Evolutionary conservation across 108 stramenopile genomes (phyloP).

Genomic region (Discostella stelligeroides): DNA sequence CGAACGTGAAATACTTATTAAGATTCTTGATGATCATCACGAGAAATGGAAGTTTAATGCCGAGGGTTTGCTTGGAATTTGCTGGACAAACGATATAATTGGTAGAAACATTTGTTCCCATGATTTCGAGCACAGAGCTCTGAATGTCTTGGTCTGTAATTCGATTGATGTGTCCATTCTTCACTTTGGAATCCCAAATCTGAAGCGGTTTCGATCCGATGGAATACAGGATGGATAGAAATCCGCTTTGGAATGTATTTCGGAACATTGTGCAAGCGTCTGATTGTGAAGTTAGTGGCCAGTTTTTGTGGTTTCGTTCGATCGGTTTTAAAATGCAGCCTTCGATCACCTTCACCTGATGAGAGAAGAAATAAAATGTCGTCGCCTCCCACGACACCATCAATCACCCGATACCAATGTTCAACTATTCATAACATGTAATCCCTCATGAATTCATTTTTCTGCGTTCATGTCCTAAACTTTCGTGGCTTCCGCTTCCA

Average conservation of each 20-base stretch:
- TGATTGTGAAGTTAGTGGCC: background rate
- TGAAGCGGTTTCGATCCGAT: conserved; percentile 92
- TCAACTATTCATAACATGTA: no score
- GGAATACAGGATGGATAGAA: conserved; percentile 89
- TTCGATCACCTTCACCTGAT: no score
- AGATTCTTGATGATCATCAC: conserved; percentile 96
- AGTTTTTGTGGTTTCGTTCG: background rate
- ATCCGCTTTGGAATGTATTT: conserved; percentile 93
- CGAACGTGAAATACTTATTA: conserved; percentile 95
- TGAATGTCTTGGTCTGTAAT: conserved; percentile 94
- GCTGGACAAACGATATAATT: conserved; percentile 92
- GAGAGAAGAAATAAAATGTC: background rate
- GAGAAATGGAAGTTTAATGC: conserved; percentile 91
- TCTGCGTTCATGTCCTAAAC: background rate
- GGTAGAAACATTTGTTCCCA: conserved; percentile 92
- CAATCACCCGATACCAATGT: no score
- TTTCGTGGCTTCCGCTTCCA: background rate
- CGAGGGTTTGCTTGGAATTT: conserved; percentile 82
- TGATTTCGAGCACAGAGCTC: conserved; percentile 91
- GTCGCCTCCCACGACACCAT: no score
- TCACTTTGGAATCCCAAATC: conserved; percentile 89
- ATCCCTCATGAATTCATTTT: background rate
- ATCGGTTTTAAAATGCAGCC: background rate
- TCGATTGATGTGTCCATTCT: conserved; percentile 94
- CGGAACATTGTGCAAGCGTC: conserved; percentile 69